These are phyloP conservation scores for Thelonectria rubi DNA, from an alignment of 2,329 filamentous ascomycete species.

Conservation along the genomic window DNA sequence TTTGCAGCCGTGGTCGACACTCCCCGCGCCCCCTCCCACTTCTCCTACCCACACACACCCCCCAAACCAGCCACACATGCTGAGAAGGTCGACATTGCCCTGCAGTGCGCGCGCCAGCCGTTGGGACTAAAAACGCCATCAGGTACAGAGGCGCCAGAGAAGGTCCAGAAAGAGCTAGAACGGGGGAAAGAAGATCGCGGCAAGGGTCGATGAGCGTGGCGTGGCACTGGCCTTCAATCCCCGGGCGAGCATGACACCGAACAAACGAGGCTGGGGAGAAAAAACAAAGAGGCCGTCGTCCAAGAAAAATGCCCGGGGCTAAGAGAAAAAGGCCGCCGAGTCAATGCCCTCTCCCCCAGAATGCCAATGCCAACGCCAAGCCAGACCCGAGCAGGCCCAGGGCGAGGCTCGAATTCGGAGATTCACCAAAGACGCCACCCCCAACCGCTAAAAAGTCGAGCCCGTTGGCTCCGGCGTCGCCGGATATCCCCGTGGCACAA, in stretches of 20 bases:
- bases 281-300: neutral
- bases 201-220: slow-evolving; percentile 7
- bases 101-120: slow-evolving; percentile 1
- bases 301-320: neutral
- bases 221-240: neutral
- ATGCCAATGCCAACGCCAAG: no score
- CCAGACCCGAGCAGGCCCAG: no score
- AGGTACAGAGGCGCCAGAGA: slow-evolving; percentile 15
- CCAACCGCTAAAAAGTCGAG: slow-evolving; percentile 10
- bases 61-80: slow-evolving; percentile 7
- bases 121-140: slow-evolving; percentile 20
- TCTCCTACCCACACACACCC: neutral
- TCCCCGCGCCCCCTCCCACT: neutral
- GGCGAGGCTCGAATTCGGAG: no score
- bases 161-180: slow-evolving; percentile 22
- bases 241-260: neutral
- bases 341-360: neutral
- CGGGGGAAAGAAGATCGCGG: slow-evolving; percentile 18
- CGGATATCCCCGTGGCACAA: slow-evolving; percentile 19
- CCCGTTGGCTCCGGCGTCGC: slow-evolving; percentile 17
- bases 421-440: neutral
- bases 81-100: neutral
- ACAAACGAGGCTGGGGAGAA: slow-evolving; percentile 14
- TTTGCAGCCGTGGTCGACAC: neutral
- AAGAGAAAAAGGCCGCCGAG: neutral